Base-by-base conservation (phyloP, 768 basidiomycete species). In the Tulasnella sp. region DNA sequence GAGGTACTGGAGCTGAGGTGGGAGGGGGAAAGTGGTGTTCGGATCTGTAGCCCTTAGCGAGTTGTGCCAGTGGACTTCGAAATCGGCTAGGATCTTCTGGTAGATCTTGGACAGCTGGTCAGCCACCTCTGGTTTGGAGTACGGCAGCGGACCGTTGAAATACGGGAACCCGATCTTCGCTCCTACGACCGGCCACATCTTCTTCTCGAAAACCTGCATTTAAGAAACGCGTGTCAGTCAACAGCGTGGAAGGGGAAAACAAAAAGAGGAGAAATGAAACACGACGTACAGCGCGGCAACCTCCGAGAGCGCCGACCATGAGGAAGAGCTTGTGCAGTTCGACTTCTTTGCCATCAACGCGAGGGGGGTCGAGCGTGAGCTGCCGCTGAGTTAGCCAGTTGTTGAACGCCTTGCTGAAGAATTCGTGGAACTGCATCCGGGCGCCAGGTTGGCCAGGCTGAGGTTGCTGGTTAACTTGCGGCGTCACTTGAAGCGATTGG, bases 111-210 rank as follows among this genome's bases (percentile, higher is more conserved):
- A 36, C 34, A 77, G 56, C 24, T 62, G 56, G 14, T 77, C 58
- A 4, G 76, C 76, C 21, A 77, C 76, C 31, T 77, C 48, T 9
- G 76, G 76, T 27, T 40, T 62, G 2, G 76, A 46, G 27, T 77
- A 42, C 38, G 42, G 48, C 14, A 58, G 56, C 27, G 48, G n/a
- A 3, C 76, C 76, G 21, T 71, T 71, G 38, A 62, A 77, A 39
- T 77, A 58, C 12, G 76, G 76, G 58, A 77, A 77, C 4, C 76
- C 76, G 18, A 77, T 77, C 40, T 77, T 77, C n/a, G 76, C 76
- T 36, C 76, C 76, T 21, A 77, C 58, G 34, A 77, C 36, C 39
- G 34, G 48, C 76, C 76, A 77, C 58, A 39, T 19, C 34, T 46
- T 71, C 76, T 52, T 39, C 19, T 52, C 76, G 19, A 40, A 56